Evolutionary conservation across 139 green algal species (phyloP), one percentile per base, ranked within the genome.

Genomic region (Yamagishiella unicocca): DNA sequence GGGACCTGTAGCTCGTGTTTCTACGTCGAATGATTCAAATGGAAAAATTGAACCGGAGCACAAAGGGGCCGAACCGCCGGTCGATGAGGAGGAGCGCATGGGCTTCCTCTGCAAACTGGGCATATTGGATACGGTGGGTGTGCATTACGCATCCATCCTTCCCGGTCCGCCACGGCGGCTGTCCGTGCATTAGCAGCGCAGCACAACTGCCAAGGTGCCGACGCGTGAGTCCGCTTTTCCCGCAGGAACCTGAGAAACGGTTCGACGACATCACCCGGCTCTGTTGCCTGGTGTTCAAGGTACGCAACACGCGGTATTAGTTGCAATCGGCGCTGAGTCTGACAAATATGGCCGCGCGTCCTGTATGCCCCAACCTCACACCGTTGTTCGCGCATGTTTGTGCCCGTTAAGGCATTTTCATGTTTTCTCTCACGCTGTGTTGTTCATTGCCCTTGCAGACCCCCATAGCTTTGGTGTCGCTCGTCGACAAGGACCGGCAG

Each of bases 401-500:
- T n/a, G n/a, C n/a, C n/a, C n/a, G n/a, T n/a, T n/a, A n/a, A n/a
- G n/a, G n/a, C n/a, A n/a, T n/a, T n/a, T n/a, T n/a, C n/a, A n/a
- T n/a, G n/a, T n/a, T n/a, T n/a, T n/a, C n/a, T n/a, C n/a, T n/a
- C n/a, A n/a, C n/a, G n/a, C n/a, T n/a, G n/a, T n/a, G n/a, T n/a
- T n/a, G n/a, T n/a, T n/a, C n/a, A n/a, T n/a, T n/a, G 50, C 50
- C 93, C 94, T 75, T 84, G 83, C 72, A 93, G 89, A 92, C 93
- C 42, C 96, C 95, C 24, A 97, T 98, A 38, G 93, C 93, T 2
- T 89, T 98, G 37, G 95, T 98, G 0, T 96, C 92, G 2, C 83
- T 98, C 2, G 94, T 98, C 40, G 95, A 98, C 76, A 90, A 84
- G 42, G 91, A 97, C 35, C 90, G 96, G 70, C 95, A 98, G 90